These are phyloP conservation scores for Hirschfeldia incana DNA, from an alignment of 345 rosid species.

Conservation along the genomic window DNA sequence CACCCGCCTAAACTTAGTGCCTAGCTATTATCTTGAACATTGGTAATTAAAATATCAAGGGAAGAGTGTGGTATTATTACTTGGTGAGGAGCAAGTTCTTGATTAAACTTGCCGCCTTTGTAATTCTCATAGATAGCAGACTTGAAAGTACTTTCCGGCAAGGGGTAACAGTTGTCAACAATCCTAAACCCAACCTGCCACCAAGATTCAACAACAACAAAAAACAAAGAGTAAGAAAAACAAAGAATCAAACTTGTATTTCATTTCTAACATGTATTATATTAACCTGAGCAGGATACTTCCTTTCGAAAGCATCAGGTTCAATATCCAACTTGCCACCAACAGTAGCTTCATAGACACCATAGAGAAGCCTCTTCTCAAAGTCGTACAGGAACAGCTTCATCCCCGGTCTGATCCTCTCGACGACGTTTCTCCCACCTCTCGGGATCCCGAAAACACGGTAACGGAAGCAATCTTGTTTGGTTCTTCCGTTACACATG, in stretches of 20 bases:
- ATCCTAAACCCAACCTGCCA: conserved; percentile 56
- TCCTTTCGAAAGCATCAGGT: conserved; percentile 49
- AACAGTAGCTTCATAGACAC: conserved; percentile 48
- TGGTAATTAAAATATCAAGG: not conserved
- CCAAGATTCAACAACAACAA: not conserved
- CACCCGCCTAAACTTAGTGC: not conserved
- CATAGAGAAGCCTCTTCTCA: conserved; percentile 53
- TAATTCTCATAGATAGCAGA: conserved; percentile 46
- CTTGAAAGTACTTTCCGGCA: conserved; percentile 49
- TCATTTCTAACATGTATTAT: no score
- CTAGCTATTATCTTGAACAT: not conserved
- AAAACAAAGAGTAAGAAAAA: not conserved
- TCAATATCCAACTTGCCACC: conserved; percentile 51
- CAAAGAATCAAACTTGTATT: not conserved
- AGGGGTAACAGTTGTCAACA: conserved; percentile 47
- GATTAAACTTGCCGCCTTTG: conserved; percentile 47
- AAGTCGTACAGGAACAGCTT: conserved; percentile 56
- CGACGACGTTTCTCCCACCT: conserved; percentile 32
- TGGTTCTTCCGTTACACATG: conserved; percentile 52
- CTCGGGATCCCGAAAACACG: conserved; percentile 49
- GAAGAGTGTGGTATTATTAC: conserved; percentile 26
- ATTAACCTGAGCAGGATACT: conserved; percentile 54
- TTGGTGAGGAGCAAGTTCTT: conserved; percentile 50
- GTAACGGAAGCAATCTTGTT: conserved; percentile 47
- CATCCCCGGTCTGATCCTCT: conserved; percentile 50